Evolutionary conservation across 768 basidiomycete species (phyloP).

Genomic region (Boletus rex-veris): DNA sequence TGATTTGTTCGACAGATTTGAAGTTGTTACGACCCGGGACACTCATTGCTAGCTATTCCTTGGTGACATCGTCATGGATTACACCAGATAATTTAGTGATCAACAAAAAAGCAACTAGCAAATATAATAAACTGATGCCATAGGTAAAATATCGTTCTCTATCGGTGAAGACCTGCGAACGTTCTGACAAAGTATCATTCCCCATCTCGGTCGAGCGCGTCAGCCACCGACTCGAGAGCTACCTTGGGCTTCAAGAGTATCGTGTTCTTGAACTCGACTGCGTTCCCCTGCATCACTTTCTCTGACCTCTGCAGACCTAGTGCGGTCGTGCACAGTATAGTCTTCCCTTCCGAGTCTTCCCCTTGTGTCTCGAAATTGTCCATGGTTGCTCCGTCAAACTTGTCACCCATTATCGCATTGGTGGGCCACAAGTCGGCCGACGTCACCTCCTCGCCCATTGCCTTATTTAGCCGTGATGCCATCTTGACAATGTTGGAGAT

Average conservation of each 20-base stretch:
- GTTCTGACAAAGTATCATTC: conserved; percentile 8
- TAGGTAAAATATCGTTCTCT: conserved; percentile 5
- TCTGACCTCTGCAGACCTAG: conserved; percentile 46
- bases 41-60: conserved; percentile 3
- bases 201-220: conserved; percentile 27
- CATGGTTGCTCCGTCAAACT: conserved; percentile 43
- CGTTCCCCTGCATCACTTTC: conserved; percentile 34
- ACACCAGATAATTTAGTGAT: conserved; percentile 25
- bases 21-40: not conserved
- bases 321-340: conserved; percentile 54
- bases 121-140: conserved; percentile 27
- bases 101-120: conserved; percentile 13
- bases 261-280: conserved; percentile 46
- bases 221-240: conserved; percentile 39
- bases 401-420: conserved; percentile 40
- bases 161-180: not conserved
- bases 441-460: conserved; percentile 56
- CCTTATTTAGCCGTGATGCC: conserved; percentile 37
- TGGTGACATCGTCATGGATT: conserved; percentile 2
- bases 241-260: conserved; percentile 55
- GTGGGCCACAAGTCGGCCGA: conserved; percentile 54
- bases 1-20: conserved; percentile 4
- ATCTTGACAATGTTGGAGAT: conserved; percentile 33
- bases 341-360: conserved; percentile 12
- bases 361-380: conserved; percentile 38